Evolutionary conservation across 2,329 filamentous ascomycete genomes (phyloP), one percentile per base, ranked within the genome.

Genomic region (Exophiala dermatitidis): DNA sequence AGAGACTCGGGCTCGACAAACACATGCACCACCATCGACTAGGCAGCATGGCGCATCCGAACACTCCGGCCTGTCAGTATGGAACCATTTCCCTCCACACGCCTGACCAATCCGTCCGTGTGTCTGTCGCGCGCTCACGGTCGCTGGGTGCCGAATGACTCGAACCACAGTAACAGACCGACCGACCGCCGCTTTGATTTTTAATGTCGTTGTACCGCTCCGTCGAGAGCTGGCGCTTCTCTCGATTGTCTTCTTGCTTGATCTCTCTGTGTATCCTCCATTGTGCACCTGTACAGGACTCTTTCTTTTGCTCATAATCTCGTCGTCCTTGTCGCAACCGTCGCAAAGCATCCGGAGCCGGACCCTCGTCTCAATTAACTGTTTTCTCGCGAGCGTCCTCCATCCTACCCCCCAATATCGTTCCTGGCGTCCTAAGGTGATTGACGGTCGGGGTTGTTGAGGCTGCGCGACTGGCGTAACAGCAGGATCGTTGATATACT

Each of bases 21-120:
- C 55, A 58, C 55, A 58, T 58, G 55, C 52, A 53, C 48, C 38
- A 57, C 38, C 38, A 19, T 19, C 19, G 19, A 19, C 19, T 46
- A 31, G 38, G 44, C 44, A 42, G 26, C 10, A 31, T 53, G 36
- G 46, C 53, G 56, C 56, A 57, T 59, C 57, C 57, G 57, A 59
- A 48, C 54, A 57, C 50, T 59, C 57, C 57, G 57, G 51, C 51
- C 19, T 19, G 19, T 52, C 36, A 33, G 40, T 30, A 28, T 40
- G 30, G 28, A 45, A n/a, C n/a, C 7, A 45, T n/a, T 32, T 26
- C 12, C 7, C 42, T 8, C 19, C 50, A 9, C 32, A 49, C 19
- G 48, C 51, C 54, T 48, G 54, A 48, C 55, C 48, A 53, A 51
- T 54, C 46, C 4, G 38, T 41, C 38, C 7, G n/a, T 28, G n/a